A percentile compares a stretch with the other conserved stretches of the same genome.
Conservation (phyloP, 306 rosid species). For the Vigna trinervia region DNA sequence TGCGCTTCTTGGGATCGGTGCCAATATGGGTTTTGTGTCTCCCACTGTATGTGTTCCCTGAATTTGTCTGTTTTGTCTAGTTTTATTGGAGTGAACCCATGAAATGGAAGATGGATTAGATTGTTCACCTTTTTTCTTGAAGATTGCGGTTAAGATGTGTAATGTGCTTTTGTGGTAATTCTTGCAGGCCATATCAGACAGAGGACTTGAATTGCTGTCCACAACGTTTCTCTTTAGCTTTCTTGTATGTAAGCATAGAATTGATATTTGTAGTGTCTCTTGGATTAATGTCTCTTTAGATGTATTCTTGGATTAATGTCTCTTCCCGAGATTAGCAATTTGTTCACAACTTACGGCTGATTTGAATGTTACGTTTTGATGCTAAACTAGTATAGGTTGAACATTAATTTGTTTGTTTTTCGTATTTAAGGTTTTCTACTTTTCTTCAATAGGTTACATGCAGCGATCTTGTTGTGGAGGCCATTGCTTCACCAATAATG, state of each 20-base stretch:
- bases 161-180: conserved; percentile 8
- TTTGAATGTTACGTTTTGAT: not conserved
- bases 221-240: conserved; percentile 79
- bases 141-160: conserved; percentile 30
- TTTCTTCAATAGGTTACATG: not conserved
- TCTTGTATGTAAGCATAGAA: conserved; percentile 65
- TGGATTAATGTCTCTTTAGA: not conserved
- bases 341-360: conserved; percentile 1
- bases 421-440: not conserved
- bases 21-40: conserved; percentile 63
- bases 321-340: conserved; percentile 1
- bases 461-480: not conserved
- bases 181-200: conserved; percentile 69
- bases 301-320: not conserved
- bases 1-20: conserved; percentile 66
- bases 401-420: conserved; percentile 13
- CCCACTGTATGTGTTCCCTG: conserved; percentile 71
- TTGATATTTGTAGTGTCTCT: not conserved
- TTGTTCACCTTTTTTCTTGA: not conserved
- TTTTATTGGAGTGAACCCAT: conserved; percentile 8
- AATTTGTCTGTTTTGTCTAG: conserved; percentile 1
- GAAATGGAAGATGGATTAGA: not conserved
- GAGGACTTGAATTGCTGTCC: conserved; percentile 87
- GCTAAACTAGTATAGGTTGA: not conserved
- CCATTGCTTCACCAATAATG: not conserved